Conservation (phyloP, 192 early-diverging fungal species). For the Umbelopsis sp. region DNA sequence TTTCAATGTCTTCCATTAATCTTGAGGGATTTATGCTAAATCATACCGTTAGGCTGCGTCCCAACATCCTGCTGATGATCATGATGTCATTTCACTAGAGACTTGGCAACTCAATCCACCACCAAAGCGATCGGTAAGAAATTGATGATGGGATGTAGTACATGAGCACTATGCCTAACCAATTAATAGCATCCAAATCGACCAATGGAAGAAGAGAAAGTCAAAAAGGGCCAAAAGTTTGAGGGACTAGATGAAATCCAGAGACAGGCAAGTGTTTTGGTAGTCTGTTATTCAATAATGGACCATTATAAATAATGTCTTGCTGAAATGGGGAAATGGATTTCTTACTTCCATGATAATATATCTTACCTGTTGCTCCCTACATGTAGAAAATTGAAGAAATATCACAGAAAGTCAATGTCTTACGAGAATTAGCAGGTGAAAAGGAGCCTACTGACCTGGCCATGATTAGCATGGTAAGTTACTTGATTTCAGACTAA, state of each 20-base stretch:
- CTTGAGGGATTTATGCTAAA: no score
- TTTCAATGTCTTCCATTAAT: no score
- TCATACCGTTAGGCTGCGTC: conserved; percentile 36
- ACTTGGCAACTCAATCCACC: conserved; percentile 69
- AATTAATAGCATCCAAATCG: conserved; percentile 22
- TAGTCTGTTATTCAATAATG: not conserved
- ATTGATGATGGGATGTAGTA: not conserved
- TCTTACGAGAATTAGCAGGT: not conserved
- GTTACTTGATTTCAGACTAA: not conserved
- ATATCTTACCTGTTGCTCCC: not conserved
- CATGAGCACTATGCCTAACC: not conserved
- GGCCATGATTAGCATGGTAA: conserved; percentile 26
- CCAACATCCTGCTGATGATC: conserved; percentile 63
- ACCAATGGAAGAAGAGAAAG: conserved; percentile 35
- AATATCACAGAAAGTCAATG: conserved; percentile 28
- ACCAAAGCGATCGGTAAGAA: conserved; percentile 42
- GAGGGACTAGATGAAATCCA: conserved; percentile 32
- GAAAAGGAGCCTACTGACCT: conserved; percentile 16
- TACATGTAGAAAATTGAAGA: conserved; percentile 34
- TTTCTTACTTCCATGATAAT: no score
- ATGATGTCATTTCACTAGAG: conserved; percentile 72
- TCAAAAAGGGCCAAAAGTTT: conserved; percentile 25
- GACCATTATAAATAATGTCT: no score
- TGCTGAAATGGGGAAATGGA: not conserved
- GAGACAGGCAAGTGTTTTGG: conserved; percentile 23